Conservation (phyloP, 257 asterid species). For the Prunella vulgaris region DNA sequence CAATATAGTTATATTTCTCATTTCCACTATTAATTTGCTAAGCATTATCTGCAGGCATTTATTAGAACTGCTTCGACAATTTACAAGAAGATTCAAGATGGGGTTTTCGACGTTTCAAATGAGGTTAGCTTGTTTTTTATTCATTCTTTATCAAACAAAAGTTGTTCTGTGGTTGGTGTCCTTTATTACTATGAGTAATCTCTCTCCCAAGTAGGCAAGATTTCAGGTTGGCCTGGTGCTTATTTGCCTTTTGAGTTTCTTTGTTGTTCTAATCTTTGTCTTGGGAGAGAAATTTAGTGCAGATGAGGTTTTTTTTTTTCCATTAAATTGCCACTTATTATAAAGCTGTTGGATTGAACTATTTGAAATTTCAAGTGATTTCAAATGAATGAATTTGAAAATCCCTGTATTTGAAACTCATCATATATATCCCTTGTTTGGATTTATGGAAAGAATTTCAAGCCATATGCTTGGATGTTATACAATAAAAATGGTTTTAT, state of each 20-base stretch:
- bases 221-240: neutral
- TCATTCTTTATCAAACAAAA: conserved; percentile 5
- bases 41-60: conserved; percentile 61
- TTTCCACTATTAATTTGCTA: conserved; percentile 3
- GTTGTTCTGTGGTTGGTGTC: neutral
- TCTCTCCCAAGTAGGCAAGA: conserved; percentile 2
- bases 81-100: conserved; percentile 92
- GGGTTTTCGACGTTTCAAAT: conserved; percentile 87
- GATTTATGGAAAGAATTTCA: neutral
- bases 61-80: conserved; percentile 80
- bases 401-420: neutral
- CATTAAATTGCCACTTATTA: neutral
- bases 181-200: neutral
- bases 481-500: neutral
- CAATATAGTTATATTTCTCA: neutral
- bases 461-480: neutral
- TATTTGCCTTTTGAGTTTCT: neutral
- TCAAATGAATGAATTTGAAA: neutral
- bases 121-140: conserved; percentile 50
- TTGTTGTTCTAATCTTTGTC: neutral
- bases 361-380: neutral
- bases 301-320: neutral
- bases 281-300: neutral
- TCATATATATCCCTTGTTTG: neutral
- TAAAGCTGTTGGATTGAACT: neutral